Percentiles rank a stretch among this genome's conserved stretches.
Conservation (phyloP, 2,329 filamentous ascomycete genomes). For the Xylariaceae sp. region DNA sequence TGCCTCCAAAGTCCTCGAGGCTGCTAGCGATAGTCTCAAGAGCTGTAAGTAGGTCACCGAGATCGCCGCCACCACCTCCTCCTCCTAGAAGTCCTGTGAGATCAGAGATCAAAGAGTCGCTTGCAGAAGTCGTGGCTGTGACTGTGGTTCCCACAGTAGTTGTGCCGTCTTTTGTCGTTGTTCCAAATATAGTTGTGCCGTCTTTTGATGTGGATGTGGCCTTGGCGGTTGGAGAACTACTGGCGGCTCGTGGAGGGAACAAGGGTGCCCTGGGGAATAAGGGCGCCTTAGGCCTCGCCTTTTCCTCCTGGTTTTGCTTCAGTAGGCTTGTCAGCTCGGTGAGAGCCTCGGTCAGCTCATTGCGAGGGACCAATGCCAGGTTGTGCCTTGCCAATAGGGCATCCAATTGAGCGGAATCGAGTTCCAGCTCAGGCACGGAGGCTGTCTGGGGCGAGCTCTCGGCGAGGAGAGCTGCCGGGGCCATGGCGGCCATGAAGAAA, state of each 20-base stretch:
- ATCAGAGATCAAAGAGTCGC: background rate
- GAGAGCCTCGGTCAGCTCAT: slow-evolving; percentile 42
- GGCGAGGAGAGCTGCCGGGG: slow-evolving; percentile 33
- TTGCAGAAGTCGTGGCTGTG: slow-evolving; percentile 1
- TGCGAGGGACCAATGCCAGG: slow-evolving; percentile 41
- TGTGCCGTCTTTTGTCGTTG: slow-evolving; percentile 14
- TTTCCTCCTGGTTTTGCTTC: slow-evolving; percentile 30
- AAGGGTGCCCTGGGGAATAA: slow-evolving; percentile 24
- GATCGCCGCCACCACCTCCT: slow-evolving; percentile 25
- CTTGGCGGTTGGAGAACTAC: background rate
- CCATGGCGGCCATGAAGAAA: slow-evolving; percentile 33
- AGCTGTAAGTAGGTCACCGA: slow-evolving; percentile 24
- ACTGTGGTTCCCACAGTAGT: slow-evolving; percentile 15
- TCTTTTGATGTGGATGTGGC: background rate
- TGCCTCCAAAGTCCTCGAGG: slow-evolving; percentile 26
- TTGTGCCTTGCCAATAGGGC: slow-evolving; percentile 41
- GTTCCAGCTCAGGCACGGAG: slow-evolving; percentile 32
- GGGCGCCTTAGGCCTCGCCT: slow-evolving; percentile 21
- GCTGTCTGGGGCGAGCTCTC: slow-evolving; percentile 21
- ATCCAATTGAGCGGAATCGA: slow-evolving; percentile 29
- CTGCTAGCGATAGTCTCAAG: slow-evolving; percentile 23
- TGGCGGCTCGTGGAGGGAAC: background rate
- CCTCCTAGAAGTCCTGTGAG: slow-evolving; percentile 19
- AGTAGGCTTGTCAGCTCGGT: slow-evolving; percentile 40
- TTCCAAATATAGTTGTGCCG: slow-evolving; percentile 19